These are phyloP conservation scores for Neoscytalidium dimidiatum DNA, from an alignment of 2,329 filamentous ascomycete genomes.

Conservation along the genomic window DNA sequence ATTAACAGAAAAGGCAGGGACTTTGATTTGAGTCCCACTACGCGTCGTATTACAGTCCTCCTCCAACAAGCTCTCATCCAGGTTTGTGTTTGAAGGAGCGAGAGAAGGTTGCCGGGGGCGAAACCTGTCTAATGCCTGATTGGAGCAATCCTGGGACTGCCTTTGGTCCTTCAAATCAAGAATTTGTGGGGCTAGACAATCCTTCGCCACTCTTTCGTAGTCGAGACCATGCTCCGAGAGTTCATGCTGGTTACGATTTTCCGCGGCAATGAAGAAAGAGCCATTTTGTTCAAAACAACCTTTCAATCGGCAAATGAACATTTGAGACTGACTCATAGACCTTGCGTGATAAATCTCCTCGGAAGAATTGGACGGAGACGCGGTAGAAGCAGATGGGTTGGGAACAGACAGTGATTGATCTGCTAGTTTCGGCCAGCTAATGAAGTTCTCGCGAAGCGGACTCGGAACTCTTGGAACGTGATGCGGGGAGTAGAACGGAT, in stretches of 20 bases:
- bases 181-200: neutral
- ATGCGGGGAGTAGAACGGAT: neutral
- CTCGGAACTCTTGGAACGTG: neutral
- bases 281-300: neutral
- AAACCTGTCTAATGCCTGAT: no score
- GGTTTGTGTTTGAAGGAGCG: no score
- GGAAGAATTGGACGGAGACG: neutral
- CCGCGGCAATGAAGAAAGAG: neutral
- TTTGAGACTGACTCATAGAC: neutral
- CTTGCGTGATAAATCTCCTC: neutral
- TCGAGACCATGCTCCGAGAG: neutral
- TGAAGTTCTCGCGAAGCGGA: neutral
- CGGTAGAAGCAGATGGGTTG: neutral
- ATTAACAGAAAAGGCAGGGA: no score
- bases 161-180: neutral
- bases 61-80: no score
- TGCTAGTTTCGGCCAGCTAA: no score
- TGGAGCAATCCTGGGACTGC: neutral
- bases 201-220: neutral
- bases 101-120: no score
- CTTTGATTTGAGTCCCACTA: no score
- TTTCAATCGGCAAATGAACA: neutral
- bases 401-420: neutral
- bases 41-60: no score
- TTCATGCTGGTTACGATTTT: neutral